phyloP scores from a whole-genome alignment of 1,284 basidiomycete species.

The Tylopilus sp. region DNA sequence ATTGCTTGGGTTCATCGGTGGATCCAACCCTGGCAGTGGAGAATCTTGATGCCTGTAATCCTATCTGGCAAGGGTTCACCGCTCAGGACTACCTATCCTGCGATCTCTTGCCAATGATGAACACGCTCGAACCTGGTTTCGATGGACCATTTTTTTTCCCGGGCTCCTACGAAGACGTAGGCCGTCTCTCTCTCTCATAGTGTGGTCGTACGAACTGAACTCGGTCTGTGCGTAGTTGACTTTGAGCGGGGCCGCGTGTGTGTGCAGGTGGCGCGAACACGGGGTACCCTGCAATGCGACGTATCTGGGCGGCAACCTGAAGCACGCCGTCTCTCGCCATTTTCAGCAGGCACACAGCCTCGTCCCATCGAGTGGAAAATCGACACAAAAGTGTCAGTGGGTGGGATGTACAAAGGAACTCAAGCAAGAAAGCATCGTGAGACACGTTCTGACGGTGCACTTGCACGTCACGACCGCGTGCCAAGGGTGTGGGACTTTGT shows the following conservation, averaged over 20 bases:
- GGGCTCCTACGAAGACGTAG: not conserved
- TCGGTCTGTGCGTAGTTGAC: not conserved
- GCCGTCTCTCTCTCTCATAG: not conserved
- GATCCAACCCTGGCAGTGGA: not conserved
- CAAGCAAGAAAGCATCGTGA: conserved; percentile 26
- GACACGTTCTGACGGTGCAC: conserved; percentile 27
- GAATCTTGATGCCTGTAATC: not conserved
- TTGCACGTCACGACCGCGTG: conserved; percentile 18
- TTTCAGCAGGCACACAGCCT: conserved; percentile 10
- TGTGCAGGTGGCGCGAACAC: conserved; percentile 13
- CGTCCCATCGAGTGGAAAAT: conserved; percentile 8
- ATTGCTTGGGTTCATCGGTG: not conserved
- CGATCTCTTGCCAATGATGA: too few species aligned
- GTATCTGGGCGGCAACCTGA: conserved; percentile 2
- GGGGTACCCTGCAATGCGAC: conserved; percentile 9
- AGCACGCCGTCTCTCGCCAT: conserved; percentile 17
- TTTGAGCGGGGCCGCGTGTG: not conserved
- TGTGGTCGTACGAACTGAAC: not conserved
- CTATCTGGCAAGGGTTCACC: not conserved
- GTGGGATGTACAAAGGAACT: conserved; percentile 19
- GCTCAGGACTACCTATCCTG: too few species aligned
- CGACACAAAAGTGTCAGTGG: conserved; percentile 18
- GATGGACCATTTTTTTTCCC: not conserved
- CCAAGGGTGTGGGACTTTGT: conserved; percentile 16
- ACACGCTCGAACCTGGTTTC: not conserved